Evolutionary conservation across 106 monocot genomes (phyloP).

Genomic region (Acorus calamus): DNA sequence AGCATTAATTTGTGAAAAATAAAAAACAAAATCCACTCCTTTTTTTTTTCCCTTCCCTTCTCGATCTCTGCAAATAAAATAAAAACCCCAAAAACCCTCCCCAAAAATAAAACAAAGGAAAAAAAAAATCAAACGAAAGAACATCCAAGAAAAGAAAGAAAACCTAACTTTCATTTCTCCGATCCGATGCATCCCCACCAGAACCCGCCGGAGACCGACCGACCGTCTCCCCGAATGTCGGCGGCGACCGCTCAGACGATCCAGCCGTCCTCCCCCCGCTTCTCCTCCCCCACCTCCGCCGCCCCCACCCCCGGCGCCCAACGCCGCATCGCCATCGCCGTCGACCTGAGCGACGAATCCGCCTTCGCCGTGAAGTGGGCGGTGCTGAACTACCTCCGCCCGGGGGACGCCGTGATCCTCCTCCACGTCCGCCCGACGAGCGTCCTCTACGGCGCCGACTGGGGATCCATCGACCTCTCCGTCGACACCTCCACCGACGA

Average conservation of each 20-base stretch:
- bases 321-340: constrained; percentile 70
- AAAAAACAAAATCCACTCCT: too few relatives aligned
- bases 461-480: constrained; percentile 40
- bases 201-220: too few relatives aligned
- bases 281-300: constrained; percentile 25
- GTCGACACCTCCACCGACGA: constrained; percentile 12
- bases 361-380: constrained; percentile 67
- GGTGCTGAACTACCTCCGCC: constrained; percentile 78
- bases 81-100: too few relatives aligned
- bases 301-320: constrained; percentile 24
- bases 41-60: too few relatives aligned
- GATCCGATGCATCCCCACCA: too few relatives aligned
- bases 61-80: too few relatives aligned
- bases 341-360: constrained; percentile 53
- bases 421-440: constrained; percentile 66
- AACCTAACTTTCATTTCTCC: too few relatives aligned
- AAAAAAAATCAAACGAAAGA: too few relatives aligned
- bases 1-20: too few relatives aligned
- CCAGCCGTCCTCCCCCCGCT: constrained; percentile 47
- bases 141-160: too few relatives aligned
- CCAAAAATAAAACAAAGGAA: too few relatives aligned
- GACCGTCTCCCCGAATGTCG: neutral
- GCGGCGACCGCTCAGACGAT: constrained; percentile 9
- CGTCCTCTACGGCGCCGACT: constrained; percentile 59
- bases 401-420: constrained; percentile 72